Evolutionary conservation across 2,329 filamentous ascomycete genomes (phyloP).

Genomic region (Aspergillus fumigatus): DNA sequence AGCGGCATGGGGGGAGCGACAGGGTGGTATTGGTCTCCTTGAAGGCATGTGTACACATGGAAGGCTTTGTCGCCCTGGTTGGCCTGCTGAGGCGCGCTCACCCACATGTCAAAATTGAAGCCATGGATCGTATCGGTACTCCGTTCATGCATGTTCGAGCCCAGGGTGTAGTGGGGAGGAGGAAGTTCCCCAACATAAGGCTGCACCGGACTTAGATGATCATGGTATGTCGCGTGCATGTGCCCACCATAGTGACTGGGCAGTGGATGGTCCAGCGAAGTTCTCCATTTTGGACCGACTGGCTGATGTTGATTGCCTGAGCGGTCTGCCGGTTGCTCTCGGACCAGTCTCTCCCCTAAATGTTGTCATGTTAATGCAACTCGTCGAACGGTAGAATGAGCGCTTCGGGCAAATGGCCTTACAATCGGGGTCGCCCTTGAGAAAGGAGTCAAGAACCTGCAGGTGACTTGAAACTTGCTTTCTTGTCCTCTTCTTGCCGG

Average conservation of each 20-base stretch:
- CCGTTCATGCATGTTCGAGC: slow-evolving; percentile 29
- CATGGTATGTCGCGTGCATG: slow-evolving; percentile 25
- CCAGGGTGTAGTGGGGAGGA: slow-evolving; percentile 30
- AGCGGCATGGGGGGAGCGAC: slow-evolving; percentile 33
- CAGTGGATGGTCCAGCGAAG: slow-evolving; percentile 28
- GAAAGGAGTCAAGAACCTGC: slow-evolving; percentile 56
- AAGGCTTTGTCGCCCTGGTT: slow-evolving; percentile 36
- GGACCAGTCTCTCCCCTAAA: slow-evolving; percentile 37
- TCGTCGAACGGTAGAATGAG: not conserved
- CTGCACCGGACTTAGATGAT: slow-evolving; percentile 28
- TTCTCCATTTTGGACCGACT: slow-evolving; percentile 28
- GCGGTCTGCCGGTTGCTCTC: slow-evolving; percentile 31
- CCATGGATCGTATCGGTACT: slow-evolving; percentile 28
- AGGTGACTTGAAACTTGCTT: slow-evolving; percentile 64
- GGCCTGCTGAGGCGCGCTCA: slow-evolving; percentile 34
- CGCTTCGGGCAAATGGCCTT: slow-evolving; percentile 21
- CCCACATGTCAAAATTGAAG: slow-evolving; percentile 45
- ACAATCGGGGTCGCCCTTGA: slow-evolving; percentile 51
- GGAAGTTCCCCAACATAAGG: slow-evolving; percentile 32
- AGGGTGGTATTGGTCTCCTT: slow-evolving; percentile 34
- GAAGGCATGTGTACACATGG: slow-evolving; percentile 42
- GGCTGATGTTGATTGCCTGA: slow-evolving; percentile 30
- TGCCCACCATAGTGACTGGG: slow-evolving; percentile 28
- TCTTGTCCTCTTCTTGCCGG: slow-evolving; percentile 48
- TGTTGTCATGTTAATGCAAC: not conserved